Conservation (phyloP, 495 filamentous ascomycete genomes). For the Penicillium herquei region DNA sequence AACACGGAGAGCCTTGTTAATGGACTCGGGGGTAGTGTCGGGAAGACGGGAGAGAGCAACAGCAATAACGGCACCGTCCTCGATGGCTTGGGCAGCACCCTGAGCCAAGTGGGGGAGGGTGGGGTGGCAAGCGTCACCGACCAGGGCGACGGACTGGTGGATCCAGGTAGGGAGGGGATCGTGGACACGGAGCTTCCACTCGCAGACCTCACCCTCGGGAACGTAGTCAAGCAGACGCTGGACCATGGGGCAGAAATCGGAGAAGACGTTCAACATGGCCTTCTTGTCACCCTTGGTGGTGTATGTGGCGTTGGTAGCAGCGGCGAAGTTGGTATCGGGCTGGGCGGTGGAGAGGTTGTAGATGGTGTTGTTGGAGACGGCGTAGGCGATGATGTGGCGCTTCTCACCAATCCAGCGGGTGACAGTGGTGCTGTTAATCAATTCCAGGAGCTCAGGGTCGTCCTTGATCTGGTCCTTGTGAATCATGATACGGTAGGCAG, state of each 20-base stretch:
- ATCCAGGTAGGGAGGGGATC: constrained; percentile 70
- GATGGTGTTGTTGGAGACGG: constrained; percentile 68
- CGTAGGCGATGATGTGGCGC: constrained; percentile 81
- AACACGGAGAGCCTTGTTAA: constrained; percentile 64
- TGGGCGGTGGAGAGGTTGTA: constrained; percentile 79
- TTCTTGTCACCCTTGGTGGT: constrained; percentile 70
- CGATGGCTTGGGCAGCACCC: constrained; percentile 83
- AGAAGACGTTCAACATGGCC: constrained; percentile 64
- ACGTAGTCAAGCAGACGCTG: constrained; percentile 74
- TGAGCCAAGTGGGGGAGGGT: constrained; percentile 76
- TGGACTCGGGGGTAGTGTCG: constrained; percentile 48
- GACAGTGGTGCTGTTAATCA: constrained; percentile 65
- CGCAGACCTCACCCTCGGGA: constrained; percentile 75
- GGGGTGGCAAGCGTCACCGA: constrained; percentile 79
- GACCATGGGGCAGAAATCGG: constrained; percentile 70
- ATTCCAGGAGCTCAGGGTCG: constrained; percentile 64
- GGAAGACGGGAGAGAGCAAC: constrained; percentile 59
- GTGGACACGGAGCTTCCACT: constrained; percentile 77
- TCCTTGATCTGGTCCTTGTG: constrained; percentile 61
- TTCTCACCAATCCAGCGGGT: constrained; percentile 77
- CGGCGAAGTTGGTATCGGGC: constrained; percentile 71
- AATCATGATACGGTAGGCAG: constrained; percentile 85
- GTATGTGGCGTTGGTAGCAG: constrained; percentile 71
- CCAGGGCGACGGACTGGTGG: constrained; percentile 60
- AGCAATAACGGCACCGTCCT: constrained; percentile 73